Conservation (phyloP, 495 filamentous ascomycete genomes). For the Podospora comata region DNA sequence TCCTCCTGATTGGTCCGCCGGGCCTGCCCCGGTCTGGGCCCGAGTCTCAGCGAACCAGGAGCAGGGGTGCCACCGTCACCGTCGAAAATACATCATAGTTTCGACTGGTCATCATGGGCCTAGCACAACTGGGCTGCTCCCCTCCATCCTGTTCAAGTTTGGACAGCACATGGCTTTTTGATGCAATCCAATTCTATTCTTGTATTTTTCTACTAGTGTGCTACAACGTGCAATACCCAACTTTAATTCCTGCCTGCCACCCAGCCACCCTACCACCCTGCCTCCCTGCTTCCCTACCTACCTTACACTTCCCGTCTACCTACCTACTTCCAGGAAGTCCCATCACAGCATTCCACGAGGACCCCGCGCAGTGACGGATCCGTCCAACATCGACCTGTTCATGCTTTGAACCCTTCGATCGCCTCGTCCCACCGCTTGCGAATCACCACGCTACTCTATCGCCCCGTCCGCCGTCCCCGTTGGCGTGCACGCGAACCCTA, state of each 20-base stretch:
- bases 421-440: slow-evolving; percentile 2
- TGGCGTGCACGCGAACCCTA: not conserved
- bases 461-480: not conserved
- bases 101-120: not conserved
- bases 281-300: not conserved
- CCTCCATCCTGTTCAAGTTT: not conserved
- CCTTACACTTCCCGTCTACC: not conserved
- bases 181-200: slow-evolving; percentile 6
- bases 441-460: not conserved
- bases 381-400: not conserved
- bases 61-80: slow-evolving; percentile 22
- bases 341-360: not conserved
- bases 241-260: not conserved
- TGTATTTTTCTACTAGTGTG: not conserved
- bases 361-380: not conserved
- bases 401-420: not conserved
- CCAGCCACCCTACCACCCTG: not conserved
- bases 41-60: not conserved
- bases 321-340: not conserved
- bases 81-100: slow-evolving; percentile 29
- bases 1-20: slow-evolving; percentile 7
- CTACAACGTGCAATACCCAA: not conserved
- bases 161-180: not conserved
- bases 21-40: not conserved
- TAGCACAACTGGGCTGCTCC: not conserved